Conservation (phyloP, 2,329 filamentous ascomycete species). For the Neurospora sp. region DNA sequence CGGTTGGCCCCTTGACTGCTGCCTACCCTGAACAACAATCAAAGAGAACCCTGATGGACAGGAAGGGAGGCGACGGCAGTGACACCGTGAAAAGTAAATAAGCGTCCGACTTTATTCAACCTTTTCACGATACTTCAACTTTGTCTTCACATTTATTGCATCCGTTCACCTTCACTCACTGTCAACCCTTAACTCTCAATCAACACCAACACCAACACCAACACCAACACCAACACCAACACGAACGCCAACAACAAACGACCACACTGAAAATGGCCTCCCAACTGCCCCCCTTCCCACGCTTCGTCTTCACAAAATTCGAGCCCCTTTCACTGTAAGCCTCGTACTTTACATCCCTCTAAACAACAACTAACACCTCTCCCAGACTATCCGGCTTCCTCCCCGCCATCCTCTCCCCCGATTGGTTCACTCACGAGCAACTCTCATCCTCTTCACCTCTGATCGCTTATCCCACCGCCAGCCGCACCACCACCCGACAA, state of each 20-base stretch:
- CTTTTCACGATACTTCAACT: not conserved
- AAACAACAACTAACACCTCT: slow-evolving; percentile 1
- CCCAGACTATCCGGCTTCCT: slow-evolving; percentile 49
- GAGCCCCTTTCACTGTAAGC: slow-evolving; percentile 61
- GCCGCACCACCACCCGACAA: slow-evolving; percentile 53
- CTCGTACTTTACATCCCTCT: not conserved
- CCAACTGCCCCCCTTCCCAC: slow-evolving; percentile 53
- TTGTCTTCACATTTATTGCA: not conserved
- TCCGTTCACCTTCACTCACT: not conserved
- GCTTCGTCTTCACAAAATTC: slow-evolving; percentile 56
- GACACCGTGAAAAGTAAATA: not conserved
- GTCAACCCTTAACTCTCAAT: not conserved
- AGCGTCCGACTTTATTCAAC: not conserved
- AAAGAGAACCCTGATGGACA: not conserved
- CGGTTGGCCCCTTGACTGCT: not conserved
- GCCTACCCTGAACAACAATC: not conserved
- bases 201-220: not conserved
- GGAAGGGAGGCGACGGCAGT: not conserved
- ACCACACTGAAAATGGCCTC: slow-evolving; percentile 39
- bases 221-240: too few species aligned
- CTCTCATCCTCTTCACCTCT: slow-evolving; percentile 30
- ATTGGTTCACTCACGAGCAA: slow-evolving; percentile 57
- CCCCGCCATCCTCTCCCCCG: slow-evolving; percentile 43
- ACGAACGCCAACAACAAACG: not conserved
- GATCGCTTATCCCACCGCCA: slow-evolving; percentile 24